These are phyloP conservation scores for Musa acuminata DNA, from an alignment of 176 grass and related monocot genomes.

Conservation along the genomic window DNA sequence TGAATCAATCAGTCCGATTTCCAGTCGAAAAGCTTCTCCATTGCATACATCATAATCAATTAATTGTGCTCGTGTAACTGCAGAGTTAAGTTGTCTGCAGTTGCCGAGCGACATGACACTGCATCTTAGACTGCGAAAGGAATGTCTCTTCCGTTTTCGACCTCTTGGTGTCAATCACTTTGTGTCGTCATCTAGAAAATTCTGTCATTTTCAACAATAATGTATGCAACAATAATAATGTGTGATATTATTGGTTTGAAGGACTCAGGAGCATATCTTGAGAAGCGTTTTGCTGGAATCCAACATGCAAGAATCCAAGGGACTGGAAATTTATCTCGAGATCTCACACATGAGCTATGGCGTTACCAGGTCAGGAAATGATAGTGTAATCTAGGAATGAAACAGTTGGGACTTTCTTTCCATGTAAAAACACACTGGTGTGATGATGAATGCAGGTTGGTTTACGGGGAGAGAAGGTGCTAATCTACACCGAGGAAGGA, in stretches of 20 bases:
- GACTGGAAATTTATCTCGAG: slow-evolving; percentile 15
- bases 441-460: slow-evolving; percentile 47
- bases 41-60: neutral
- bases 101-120: too few species aligned
- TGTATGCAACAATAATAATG: neutral
- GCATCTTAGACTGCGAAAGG: too few species aligned
- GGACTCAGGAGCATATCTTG: slow-evolving; percentile 60
- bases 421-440: neutral
- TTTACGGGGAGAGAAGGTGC: slow-evolving; percentile 44
- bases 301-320: slow-evolving; percentile 34
- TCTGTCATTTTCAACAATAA: neutral
- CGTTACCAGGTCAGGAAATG: slow-evolving; percentile 43
- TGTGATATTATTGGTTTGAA: slow-evolving; percentile 28
- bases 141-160: neutral
- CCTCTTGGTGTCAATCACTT: neutral
- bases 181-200: neutral
- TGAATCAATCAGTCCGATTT: too few species aligned
- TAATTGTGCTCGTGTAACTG: neutral
- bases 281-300: slow-evolving; percentile 57
- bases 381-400: neutral
- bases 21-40: too few species aligned
- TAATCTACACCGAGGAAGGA: slow-evolving; percentile 43
- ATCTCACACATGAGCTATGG: slow-evolving; percentile 50
- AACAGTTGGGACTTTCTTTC: neutral
- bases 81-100: neutral